Conservation (phyloP, 805 yeast genomes). For the Yamadazyma laniorum region DNA sequence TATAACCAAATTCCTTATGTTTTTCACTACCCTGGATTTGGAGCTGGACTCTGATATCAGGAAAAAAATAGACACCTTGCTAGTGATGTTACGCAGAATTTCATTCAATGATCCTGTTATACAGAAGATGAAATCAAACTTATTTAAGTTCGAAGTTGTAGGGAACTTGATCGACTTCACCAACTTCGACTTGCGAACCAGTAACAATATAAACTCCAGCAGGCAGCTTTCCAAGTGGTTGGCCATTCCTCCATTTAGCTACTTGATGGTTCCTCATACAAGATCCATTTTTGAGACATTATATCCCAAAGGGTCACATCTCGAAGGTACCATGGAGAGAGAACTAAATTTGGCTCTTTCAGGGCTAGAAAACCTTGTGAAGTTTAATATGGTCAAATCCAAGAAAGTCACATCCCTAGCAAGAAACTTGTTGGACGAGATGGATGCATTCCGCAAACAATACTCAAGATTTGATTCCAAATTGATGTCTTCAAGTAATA, state of each 20-base stretch:
- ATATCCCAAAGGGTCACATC: not conserved
- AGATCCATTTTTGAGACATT: slow-evolving; percentile 5
- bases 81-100: slow-evolving; percentile 1
- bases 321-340: slow-evolving; percentile 1
- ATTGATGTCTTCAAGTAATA: not conserved
- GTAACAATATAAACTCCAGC: slow-evolving; percentile 18
- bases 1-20: slow-evolving; percentile 1
- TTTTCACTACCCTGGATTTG: slow-evolving; percentile 2
- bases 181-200: slow-evolving; percentile 31
- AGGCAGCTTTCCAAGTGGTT: slow-evolving; percentile 40
- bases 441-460: slow-evolving; percentile 1
- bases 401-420: not conserved
- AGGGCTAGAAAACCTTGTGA: slow-evolving; percentile 4
- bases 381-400: slow-evolving; percentile 1
- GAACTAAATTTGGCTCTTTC: slow-evolving; percentile 4
- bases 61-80: slow-evolving; percentile 4
- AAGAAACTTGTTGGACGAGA: slow-evolving; percentile 1
- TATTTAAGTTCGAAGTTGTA: slow-evolving; percentile 16
- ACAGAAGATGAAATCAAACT: slow-evolving; percentile 4
- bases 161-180: slow-evolving; percentile 39
- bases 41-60: slow-evolving; percentile 1
- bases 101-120: slow-evolving; percentile 5
- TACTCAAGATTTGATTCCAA: slow-evolving; percentile 1
- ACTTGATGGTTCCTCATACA: slow-evolving; percentile 4
- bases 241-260: slow-evolving; percentile 26